These are phyloP conservation scores for Leccinellum rugosiceps DNA, from an alignment of 768 basidiomycete genomes.

Conservation along the genomic window DNA sequence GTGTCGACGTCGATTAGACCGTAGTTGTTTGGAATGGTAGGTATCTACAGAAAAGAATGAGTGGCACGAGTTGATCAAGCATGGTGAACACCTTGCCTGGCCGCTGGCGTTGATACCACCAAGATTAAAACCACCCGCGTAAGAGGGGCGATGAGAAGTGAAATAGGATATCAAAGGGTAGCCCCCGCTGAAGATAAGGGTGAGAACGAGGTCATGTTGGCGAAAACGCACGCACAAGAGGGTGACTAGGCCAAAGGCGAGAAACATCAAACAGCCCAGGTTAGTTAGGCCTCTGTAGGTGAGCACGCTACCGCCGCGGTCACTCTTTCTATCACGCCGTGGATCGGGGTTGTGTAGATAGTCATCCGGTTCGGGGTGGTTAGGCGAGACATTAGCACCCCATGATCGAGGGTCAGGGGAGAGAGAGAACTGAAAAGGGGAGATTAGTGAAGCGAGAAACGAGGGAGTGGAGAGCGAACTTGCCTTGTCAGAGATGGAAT, in stretches of 20 bases:
- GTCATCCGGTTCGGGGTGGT: slow-evolving; percentile 61
- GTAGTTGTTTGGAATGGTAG: slow-evolving; percentile 57
- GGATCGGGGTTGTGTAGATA: slow-evolving; percentile 74
- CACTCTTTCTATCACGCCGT: slow-evolving; percentile 53
- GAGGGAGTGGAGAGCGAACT: slow-evolving; percentile 1
- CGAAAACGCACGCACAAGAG: slow-evolving; percentile 50
- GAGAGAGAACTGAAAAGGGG: slow-evolving; percentile 55
- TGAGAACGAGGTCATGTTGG: neutral
- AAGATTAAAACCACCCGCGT: slow-evolving; percentile 62
- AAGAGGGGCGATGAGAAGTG: slow-evolving; percentile 41
- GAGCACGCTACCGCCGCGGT: slow-evolving; percentile 55
- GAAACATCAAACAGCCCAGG: slow-evolving; percentile 60
- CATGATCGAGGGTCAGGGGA: slow-evolving; percentile 70
- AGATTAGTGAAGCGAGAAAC: slow-evolving; percentile 1
- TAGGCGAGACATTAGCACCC: slow-evolving; percentile 63
- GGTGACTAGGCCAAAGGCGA: slow-evolving; percentile 49
- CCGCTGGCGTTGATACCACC: slow-evolving; percentile 77
- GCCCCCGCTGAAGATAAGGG: slow-evolving; percentile 45
- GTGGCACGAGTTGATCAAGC: neutral
- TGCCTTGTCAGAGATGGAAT: slow-evolving; percentile 62
- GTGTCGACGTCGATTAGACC: slow-evolving; percentile 78
- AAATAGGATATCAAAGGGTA: slow-evolving; percentile 64
- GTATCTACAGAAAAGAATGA: slow-evolving; percentile 39
- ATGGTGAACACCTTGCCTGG: slow-evolving; percentile 45
- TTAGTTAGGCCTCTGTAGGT: slow-evolving; percentile 71